Conservation (phyloP, 2,329 filamentous ascomycete genomes). For the Fusarium abutilonis region DNA sequence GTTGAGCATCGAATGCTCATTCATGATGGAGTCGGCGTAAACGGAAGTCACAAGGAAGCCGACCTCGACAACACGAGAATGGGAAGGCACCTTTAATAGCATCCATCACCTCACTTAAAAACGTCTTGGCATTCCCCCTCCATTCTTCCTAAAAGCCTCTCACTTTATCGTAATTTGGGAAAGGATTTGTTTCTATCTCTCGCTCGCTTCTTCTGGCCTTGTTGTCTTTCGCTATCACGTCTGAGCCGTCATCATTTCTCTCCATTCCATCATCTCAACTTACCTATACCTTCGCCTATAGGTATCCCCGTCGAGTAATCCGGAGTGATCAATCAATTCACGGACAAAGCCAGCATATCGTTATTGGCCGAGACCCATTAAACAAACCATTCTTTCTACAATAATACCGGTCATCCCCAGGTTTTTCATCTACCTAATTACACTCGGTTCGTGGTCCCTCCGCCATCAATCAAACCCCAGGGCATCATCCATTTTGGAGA, state of each 20-base stretch:
- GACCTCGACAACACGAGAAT: slow-evolving; percentile 19
- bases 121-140: slow-evolving; percentile 21
- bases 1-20: slow-evolving; percentile 25
- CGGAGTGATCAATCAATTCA: slow-evolving; percentile 20
- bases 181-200: slow-evolving; percentile 24
- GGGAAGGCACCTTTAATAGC: slow-evolving; percentile 21
- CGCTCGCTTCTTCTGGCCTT: slow-evolving; percentile 20
- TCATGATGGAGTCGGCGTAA: slow-evolving; percentile 24
- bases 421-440: slow-evolving; percentile 15
- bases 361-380: slow-evolving; percentile 14
- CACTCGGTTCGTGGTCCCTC: slow-evolving; percentile 19
- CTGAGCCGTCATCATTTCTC: slow-evolving; percentile 4
- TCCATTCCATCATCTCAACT: slow-evolving; percentile 16
- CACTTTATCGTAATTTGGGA: slow-evolving; percentile 6
- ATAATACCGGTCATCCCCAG: slow-evolving; percentile 17
- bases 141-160: slow-evolving; percentile 26
- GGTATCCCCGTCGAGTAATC: slow-evolving; percentile 20
- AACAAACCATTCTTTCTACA: slow-evolving; percentile 22
- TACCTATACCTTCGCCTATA: slow-evolving; percentile 10
- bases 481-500: slow-evolving; percentile 13
- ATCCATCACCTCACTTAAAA: slow-evolving; percentile 35
- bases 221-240: slow-evolving; percentile 35
- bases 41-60: slow-evolving; percentile 28
- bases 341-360: slow-evolving; percentile 20
- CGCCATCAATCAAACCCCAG: slow-evolving; percentile 16